Conservation (phyloP, 441 rosid species). For the Populus hybrid region DNA sequence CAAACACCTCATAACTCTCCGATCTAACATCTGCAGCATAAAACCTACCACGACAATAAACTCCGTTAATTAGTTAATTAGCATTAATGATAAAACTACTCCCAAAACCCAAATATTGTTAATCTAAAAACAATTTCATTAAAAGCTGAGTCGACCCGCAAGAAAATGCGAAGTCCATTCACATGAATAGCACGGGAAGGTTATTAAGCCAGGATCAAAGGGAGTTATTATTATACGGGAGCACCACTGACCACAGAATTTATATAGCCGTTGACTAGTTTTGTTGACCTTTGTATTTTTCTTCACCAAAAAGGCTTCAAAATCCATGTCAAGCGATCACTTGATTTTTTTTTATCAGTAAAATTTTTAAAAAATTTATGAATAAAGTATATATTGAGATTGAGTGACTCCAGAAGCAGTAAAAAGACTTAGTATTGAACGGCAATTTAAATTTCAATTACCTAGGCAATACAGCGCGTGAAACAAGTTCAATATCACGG, state of each 20-base stretch:
- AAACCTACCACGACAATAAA: conserved; percentile 41
- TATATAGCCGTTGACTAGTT: background rate
- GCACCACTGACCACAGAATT: no score
- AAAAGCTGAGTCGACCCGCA: background rate
- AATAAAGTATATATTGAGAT: no score
- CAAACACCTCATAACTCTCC: conserved; percentile 83
- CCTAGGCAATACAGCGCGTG: conserved; percentile 89
- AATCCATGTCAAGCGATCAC: background rate
- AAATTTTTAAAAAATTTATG: no score
- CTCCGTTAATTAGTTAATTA: background rate
- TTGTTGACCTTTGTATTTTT: background rate
- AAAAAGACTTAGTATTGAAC: background rate
- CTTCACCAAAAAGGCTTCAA: background rate
- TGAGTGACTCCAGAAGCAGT: no score
- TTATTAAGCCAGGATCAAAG: no score
- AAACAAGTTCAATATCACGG: conserved; percentile 83
- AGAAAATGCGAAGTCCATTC: background rate
- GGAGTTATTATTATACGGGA: no score
- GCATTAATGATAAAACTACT: background rate
- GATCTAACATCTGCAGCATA: conserved; percentile 92
- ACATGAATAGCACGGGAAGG: no score
- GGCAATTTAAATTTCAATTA: conserved; percentile 4
- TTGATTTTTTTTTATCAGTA: background rate
- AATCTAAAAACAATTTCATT: background rate
- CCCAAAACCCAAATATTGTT: background rate